Conservation (phyloP, 148 eudicot species). For the Fagopyrum homotropicum region DNA sequence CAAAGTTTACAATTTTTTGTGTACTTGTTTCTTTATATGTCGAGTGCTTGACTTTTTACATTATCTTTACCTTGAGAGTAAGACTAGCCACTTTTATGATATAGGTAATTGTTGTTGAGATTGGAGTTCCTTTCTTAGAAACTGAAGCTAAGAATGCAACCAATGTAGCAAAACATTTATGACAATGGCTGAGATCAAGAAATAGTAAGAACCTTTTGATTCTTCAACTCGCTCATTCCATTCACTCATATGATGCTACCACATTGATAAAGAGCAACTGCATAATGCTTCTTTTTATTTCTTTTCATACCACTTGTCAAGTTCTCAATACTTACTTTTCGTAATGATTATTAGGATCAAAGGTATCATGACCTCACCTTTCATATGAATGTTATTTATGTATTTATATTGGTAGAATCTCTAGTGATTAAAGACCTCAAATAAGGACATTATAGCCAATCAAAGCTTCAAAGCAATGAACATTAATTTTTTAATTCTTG, state of each 20-base stretch:
- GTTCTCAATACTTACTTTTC: background rate
- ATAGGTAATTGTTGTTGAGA: conserved; percentile 39
- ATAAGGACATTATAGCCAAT: background rate
- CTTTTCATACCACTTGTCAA: background rate
- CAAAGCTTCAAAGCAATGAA: background rate
- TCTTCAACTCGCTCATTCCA: background rate
- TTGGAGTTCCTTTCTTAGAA: conserved; percentile 41
- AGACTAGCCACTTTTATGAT: background rate
- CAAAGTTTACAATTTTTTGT: background rate
- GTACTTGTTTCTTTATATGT: background rate
- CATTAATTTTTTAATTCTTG: background rate
- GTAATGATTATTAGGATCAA: background rate
- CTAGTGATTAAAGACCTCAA: background rate
- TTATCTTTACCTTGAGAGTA: background rate
- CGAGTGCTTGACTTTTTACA: background rate
- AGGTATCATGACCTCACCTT: background rate
- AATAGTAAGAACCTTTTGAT: conserved; percentile 19
- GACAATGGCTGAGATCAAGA: conserved; percentile 45
- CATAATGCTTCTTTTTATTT: background rate
- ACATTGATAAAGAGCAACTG: background rate
- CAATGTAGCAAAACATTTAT: conserved; percentile 39
- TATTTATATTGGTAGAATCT: background rate
- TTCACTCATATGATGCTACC: background rate
- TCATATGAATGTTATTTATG: conserved; percentile 3
- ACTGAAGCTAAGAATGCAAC: conserved; percentile 38